phyloP scores from a whole-genome alignment of 257 asterid genomes.

The Nicotiana tomentosiformis region DNA sequence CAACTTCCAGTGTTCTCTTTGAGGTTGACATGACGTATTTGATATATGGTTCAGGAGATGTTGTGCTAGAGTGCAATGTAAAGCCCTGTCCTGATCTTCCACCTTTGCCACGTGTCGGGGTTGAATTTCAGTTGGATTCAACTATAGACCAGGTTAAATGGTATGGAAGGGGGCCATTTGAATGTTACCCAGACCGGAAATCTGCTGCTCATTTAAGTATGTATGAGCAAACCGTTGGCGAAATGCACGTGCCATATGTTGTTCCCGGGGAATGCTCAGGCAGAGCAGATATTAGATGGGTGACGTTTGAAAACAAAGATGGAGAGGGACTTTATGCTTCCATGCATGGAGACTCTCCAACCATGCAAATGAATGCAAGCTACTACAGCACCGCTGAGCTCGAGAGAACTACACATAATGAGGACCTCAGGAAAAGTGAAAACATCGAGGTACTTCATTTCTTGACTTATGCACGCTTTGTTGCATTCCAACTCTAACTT shows the following conservation, averaged over 20 bases:
- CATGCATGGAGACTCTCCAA: constrained; percentile 57
- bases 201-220: constrained; percentile 80
- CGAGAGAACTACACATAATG: constrained; percentile 70
- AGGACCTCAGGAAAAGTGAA: constrained; percentile 64
- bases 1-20: constrained; percentile 32
- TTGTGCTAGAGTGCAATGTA: constrained; percentile 62
- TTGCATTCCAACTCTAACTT: not conserved
- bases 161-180: constrained; percentile 95
- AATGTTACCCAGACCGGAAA: constrained; percentile 96
- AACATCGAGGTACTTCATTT: constrained; percentile 61
- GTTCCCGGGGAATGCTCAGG: constrained; percentile 82
- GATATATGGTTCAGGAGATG: constrained; percentile 76
- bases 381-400: constrained; percentile 84
- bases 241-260: constrained; percentile 90
- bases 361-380: constrained; percentile 94
- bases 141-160: constrained; percentile 67
- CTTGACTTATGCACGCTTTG: not conserved
- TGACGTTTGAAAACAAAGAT: constrained; percentile 56
- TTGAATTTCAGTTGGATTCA: constrained; percentile 69
- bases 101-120: constrained; percentile 93
- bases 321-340: constrained; percentile 82
- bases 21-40: constrained; percentile 49
- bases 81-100: constrained; percentile 70
- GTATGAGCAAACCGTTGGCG: constrained; percentile 55
- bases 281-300: constrained; percentile 94